These are phyloP conservation scores for Boletus coccyginus DNA, from an alignment of 768 basidiomycete genomes.

Conservation along the genomic window DNA sequence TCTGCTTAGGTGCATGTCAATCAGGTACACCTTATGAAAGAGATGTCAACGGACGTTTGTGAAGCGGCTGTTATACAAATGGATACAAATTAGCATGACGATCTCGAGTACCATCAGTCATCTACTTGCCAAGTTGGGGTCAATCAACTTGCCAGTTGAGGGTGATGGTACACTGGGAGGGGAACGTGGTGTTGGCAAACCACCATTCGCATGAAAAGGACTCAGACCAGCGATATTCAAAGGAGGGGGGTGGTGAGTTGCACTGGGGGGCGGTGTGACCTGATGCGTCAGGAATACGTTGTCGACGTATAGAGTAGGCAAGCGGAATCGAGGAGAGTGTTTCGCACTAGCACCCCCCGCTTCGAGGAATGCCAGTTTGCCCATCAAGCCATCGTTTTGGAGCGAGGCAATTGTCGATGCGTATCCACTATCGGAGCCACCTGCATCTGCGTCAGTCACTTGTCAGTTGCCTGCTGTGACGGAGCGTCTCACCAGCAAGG, in stretches of 20 bases:
- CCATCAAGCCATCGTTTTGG: conserved; percentile 57
- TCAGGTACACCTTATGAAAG: background rate
- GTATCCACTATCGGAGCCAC: conserved; percentile 56
- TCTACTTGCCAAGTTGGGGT: conserved; percentile 59
- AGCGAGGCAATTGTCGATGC: conserved; percentile 53
- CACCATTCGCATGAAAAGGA: conserved; percentile 50
- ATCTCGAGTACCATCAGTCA: background rate
- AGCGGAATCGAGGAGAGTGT: conserved; percentile 45
- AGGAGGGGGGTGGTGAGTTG: conserved; percentile 43
- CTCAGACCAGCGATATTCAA: conserved; percentile 42
- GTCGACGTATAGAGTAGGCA: conserved; percentile 55
- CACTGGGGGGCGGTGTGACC: conserved; percentile 18
- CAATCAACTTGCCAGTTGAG: conserved; percentile 41
- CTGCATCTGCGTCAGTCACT: conserved; percentile 32
- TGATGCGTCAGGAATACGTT: conserved; percentile 42
- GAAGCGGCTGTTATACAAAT: conserved; percentile 52
- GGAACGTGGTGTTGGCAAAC: conserved; percentile 67
- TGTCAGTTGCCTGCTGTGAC: background rate
- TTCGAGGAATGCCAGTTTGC: conserved; percentile 64
- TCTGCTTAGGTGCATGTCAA: conserved; percentile 41
- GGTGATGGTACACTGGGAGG: conserved; percentile 38
- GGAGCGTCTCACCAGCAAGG: conserved; percentile 53
- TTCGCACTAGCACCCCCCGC: conserved; percentile 41
- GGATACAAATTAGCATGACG: conserved; percentile 6
- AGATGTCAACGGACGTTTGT: conserved; percentile 58